Percentiles rank a stretch among this genome's conserved stretches.
Evolutionary conservation across 108 stramenopile species (phyloP).

Genomic region (Mayamaea pseudoterrestris): DNA sequence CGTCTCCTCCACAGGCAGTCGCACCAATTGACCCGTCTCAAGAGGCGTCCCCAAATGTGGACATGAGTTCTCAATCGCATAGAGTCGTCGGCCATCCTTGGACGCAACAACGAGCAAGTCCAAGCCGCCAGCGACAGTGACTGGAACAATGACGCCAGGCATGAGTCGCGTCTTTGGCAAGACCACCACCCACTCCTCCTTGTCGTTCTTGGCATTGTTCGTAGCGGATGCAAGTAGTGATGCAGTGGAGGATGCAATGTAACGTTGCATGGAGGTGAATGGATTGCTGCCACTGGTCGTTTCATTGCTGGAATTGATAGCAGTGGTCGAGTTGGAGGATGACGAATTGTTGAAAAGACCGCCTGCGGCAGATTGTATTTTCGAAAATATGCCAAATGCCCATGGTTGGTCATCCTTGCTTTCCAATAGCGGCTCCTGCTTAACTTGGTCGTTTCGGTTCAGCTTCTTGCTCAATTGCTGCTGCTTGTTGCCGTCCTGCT

Average conservation of each 20-base stretch:
- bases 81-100: conserved; percentile 50
- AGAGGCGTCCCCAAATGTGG: conserved; percentile 94
- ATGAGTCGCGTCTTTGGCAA: conserved; percentile 76
- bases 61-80: conserved; percentile 90
- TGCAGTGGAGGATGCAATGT: background rate
- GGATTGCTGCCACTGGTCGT: too few relatives aligned
- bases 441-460: too few relatives aligned
- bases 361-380: too few relatives aligned
- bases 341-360: too few relatives aligned
- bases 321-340: too few relatives aligned
- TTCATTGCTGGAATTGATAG: too few relatives aligned
- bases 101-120: conserved; percentile 66
- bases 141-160: conserved; percentile 82
- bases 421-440: too few relatives aligned
- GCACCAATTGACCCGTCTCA: conserved; percentile 77
- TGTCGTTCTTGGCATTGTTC: background rate
- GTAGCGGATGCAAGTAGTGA: background rate
- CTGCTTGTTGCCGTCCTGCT: too few relatives aligned
- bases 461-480: too few relatives aligned
- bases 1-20: conserved; percentile 28
- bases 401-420: too few relatives aligned
- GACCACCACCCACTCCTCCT: conserved; percentile 70
- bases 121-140: conserved; percentile 57
- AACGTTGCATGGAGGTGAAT: too few relatives aligned
- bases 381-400: too few relatives aligned